These are phyloP conservation scores for Hymenoscyphus occultus DNA, from an alignment of 2,329 filamentous ascomycete species.

Conservation along the genomic window DNA sequence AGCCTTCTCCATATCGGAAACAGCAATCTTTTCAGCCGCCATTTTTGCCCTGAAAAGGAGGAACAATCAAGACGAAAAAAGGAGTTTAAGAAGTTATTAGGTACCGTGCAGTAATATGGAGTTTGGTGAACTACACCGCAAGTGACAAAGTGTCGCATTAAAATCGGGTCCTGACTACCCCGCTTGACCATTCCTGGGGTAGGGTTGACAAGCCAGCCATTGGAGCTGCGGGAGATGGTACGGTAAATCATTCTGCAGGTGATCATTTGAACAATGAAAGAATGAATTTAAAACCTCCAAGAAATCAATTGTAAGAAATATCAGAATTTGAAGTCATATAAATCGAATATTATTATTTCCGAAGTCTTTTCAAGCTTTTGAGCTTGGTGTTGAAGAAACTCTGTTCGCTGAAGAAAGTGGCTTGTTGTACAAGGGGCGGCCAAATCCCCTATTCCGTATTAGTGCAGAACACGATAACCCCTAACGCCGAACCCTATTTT, in stretches of 20 bases:
- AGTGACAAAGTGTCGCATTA: neutral
- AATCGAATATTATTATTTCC: neutral
- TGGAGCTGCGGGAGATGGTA: neutral
- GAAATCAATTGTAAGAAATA: no score
- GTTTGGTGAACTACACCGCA: neutral
- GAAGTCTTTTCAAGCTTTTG: conserved; percentile 1
- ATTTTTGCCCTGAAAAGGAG: neutral
- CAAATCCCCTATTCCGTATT: neutral
- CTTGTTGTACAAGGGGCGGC: neutral
- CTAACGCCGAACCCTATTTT: neutral
- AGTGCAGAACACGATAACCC: neutral
- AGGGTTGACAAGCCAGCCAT: neutral
- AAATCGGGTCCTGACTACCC: neutral
- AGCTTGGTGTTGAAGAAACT: neutral
- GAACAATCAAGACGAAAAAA: neutral
- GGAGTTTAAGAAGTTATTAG: neutral
- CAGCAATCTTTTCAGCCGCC: neutral
- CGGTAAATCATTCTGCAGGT: neutral
- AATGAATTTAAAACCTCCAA: no score
- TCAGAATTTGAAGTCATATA: no score
- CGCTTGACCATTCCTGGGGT: neutral
- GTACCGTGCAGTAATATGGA: neutral
- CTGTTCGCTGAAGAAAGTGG: neutral
- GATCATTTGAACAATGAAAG: no score
- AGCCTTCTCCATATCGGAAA: neutral